These are phyloP conservation scores for Metschnikowia anglica DNA, from an alignment of 805 yeast species.

Conservation along the genomic window DNA sequence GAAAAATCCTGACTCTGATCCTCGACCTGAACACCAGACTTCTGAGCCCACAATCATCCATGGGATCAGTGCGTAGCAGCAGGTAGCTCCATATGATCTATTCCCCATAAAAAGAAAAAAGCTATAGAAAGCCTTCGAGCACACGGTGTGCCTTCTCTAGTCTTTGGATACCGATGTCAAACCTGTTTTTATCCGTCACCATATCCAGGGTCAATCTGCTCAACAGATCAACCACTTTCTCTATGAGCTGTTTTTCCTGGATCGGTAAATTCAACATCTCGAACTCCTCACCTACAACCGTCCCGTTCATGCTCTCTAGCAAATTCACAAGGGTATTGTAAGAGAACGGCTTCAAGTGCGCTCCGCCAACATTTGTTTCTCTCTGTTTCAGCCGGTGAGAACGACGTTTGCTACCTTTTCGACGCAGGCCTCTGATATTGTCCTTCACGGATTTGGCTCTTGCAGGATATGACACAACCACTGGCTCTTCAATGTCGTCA, in stretches of 20 bases:
- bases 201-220: slow-evolving; percentile 87
- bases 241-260: slow-evolving; percentile 76
- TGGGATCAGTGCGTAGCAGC: no score
- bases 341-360: slow-evolving; percentile 37
- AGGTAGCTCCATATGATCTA: no score
- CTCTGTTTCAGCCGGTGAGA: slow-evolving; percentile 16
- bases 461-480: slow-evolving; percentile 31
- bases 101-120: not conserved
- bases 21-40: no score
- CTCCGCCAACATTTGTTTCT: slow-evolving; percentile 7
- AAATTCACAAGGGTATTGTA: slow-evolving; percentile 49
- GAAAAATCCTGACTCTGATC: no score
- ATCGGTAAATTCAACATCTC: slow-evolving; percentile 68
- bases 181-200: slow-evolving; percentile 79
- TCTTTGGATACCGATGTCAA: slow-evolving; percentile 75
- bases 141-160: slow-evolving; percentile 80
- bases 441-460: slow-evolving; percentile 37
- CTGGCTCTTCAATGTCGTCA: slow-evolving; percentile 39
- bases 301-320: slow-evolving; percentile 58
- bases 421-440: slow-evolving; percentile 21
- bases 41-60: no score
- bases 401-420: slow-evolving; percentile 24
- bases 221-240: slow-evolving; percentile 80
- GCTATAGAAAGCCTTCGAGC: slow-evolving; percentile 68
- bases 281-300: slow-evolving; percentile 68